Evolutionary conservation across 257 asterid genomes (phyloP).

Genomic region (Solanum chilense): DNA sequence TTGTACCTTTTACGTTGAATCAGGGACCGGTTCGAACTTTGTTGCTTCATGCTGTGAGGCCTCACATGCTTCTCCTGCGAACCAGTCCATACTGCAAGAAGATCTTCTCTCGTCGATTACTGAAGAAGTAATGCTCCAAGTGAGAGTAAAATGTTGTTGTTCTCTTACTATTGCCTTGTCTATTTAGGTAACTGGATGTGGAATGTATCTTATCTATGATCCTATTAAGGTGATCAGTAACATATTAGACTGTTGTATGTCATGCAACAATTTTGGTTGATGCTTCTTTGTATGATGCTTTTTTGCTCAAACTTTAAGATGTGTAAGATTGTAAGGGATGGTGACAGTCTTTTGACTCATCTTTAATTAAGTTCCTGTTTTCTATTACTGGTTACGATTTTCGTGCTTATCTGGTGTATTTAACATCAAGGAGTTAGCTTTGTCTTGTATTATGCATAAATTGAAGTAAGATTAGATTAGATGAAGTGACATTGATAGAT

Average conservation of each 20-base stretch:
- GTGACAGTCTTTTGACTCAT: not conserved
- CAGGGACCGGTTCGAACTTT: conserved; percentile 19
- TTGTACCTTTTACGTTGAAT: not conserved
- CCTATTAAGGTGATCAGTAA: not conserved
- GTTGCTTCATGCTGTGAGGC: conserved; percentile 17
- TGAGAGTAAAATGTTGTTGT: conserved; percentile 9
- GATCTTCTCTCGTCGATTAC: conserved; percentile 26
- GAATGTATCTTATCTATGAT: not conserved
- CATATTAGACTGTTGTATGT: not conserved
- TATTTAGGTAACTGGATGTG: not conserved
- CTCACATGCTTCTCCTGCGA: conserved; percentile 14
- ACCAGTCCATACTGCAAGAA: conserved; percentile 36
- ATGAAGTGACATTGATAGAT: not conserved
- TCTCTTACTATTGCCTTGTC: not conserved
- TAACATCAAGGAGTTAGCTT: not conserved
- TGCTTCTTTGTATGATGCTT: not conserved
- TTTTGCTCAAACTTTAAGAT: not conserved
- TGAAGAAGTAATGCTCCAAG: conserved; percentile 18
- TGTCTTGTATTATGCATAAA: not conserved
- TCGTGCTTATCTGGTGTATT: not conserved
- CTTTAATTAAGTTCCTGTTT: not conserved
- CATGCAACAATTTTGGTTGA: not conserved
- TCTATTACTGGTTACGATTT: not conserved
- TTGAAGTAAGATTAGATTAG: not conserved
- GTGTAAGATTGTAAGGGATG: not conserved